These are phyloP conservation scores for Silene noctiflora DNA, from an alignment of 179 eudicot genomes.

Conservation along the genomic window DNA sequence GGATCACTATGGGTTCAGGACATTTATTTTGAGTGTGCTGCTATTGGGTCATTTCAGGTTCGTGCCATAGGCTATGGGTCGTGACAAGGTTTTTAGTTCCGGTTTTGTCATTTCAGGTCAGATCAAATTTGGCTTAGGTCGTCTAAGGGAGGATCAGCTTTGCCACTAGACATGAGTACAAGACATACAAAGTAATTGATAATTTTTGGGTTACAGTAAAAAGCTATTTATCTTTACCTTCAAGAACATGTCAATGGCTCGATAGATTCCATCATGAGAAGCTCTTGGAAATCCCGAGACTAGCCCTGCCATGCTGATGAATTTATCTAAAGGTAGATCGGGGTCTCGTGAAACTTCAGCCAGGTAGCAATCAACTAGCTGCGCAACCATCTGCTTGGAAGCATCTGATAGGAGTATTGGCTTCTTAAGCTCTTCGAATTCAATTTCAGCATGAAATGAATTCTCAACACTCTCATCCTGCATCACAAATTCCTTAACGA, in stretches of 20 bases:
- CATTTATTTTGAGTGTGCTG: neutral
- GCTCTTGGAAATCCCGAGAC: slow-evolving; percentile 52
- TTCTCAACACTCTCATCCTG: slow-evolving; percentile 33
- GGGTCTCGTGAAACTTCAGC: slow-evolving; percentile 64
- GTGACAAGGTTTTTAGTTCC: too few relatives aligned
- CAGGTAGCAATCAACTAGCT: slow-evolving; percentile 61
- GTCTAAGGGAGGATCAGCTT: too few relatives aligned
- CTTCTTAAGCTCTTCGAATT: slow-evolving; percentile 36
- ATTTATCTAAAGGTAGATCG: slow-evolving; percentile 41
- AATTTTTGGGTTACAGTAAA: neutral
- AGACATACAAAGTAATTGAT: neutral
- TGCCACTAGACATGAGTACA: too few relatives aligned
- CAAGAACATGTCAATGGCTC: slow-evolving; percentile 77
- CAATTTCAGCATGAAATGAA: slow-evolving; percentile 31
- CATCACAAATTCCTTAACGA: slow-evolving; percentile 57
- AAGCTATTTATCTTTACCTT: slow-evolving; percentile 40
- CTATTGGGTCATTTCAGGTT: too few relatives aligned
- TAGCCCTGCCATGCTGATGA: slow-evolving; percentile 52
- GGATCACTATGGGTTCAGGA: too few relatives aligned
- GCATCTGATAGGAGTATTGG: slow-evolving; percentile 37
- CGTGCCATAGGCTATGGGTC: too few relatives aligned
- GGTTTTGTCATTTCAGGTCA: too few relatives aligned
- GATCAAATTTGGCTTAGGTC: too few relatives aligned
- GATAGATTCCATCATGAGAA: slow-evolving; percentile 70
- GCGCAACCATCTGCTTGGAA: slow-evolving; percentile 60